These are phyloP conservation scores for Pyrenophora tritici-repentis DNA, from an alignment of 2,329 filamentous ascomycete species.

Conservation along the genomic window DNA sequence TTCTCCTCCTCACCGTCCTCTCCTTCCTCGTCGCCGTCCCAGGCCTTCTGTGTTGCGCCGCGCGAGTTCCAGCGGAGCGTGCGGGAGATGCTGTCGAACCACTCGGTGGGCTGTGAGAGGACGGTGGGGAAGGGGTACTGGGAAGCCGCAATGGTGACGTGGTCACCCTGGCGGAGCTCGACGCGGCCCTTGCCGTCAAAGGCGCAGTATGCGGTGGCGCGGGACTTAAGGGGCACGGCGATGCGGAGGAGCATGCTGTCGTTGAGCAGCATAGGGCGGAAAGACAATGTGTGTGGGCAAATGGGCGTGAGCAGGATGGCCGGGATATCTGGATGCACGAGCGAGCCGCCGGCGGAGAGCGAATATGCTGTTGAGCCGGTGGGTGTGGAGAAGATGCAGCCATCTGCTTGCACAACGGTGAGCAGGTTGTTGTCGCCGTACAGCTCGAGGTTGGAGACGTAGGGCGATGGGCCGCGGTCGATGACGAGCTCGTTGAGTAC, in stretches of 20 bases:
- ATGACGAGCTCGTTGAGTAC: slow-evolving; percentile 98
- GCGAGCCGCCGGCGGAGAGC: slow-evolving; percentile 89
- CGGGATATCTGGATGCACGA: slow-evolving; percentile 95
- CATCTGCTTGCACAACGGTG: slow-evolving; percentile 94
- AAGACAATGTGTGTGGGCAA: slow-evolving; percentile 94
- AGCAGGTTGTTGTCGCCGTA: slow-evolving; percentile 95
- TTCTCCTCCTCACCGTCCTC: slow-evolving; percentile 51
- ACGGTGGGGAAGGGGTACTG: slow-evolving; percentile 98
- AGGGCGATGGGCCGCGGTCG: slow-evolving; percentile 92
- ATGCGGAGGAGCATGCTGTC: slow-evolving; percentile 93
- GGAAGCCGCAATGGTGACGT: slow-evolving; percentile 93
- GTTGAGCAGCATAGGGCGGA: slow-evolving; percentile 96
- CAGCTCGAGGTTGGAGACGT: slow-evolving; percentile 94
- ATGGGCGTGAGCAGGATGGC: slow-evolving; percentile 96
- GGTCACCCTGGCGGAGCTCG: slow-evolving; percentile 89
- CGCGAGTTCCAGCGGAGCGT: slow-evolving; percentile 95
- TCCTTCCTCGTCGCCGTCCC: slow-evolving; percentile 57
- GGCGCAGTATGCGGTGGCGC: slow-evolving; percentile 92
- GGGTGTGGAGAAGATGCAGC: slow-evolving; percentile 96
- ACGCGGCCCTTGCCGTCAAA: slow-evolving; percentile 97
- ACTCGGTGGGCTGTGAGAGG: slow-evolving; percentile 84
- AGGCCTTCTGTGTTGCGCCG: slow-evolving; percentile 89
- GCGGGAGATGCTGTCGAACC: slow-evolving; percentile 93
- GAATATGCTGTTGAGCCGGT: slow-evolving; percentile 92
- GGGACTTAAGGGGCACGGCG: slow-evolving; percentile 79